Evolutionary conservation across 192 early-diverging fungal species (phyloP).

Genomic region (Dispira parvispora): DNA sequence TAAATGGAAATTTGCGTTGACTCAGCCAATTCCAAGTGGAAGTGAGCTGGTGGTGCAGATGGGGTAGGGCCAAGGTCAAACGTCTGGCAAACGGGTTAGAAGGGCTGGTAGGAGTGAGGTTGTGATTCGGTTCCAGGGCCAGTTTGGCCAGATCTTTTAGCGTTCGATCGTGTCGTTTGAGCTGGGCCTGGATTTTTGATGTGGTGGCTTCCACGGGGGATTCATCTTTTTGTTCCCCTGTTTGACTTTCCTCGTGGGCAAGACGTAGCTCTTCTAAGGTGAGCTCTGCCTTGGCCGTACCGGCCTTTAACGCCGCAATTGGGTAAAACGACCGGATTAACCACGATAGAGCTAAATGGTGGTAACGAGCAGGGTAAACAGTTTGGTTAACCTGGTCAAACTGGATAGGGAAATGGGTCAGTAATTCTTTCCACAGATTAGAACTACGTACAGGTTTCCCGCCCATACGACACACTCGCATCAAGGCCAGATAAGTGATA

Average conservation of each 20-base stretch:
- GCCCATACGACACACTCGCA: not conserved
- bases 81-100: not conserved
- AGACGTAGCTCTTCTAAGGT: not conserved
- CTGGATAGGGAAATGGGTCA: slow-evolving; percentile 5
- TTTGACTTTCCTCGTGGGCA: not conserved
- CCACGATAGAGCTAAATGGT: not conserved
- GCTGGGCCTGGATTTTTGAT: too few relatives aligned
- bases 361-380: slow-evolving; percentile 1
- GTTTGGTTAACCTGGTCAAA: not conserved
- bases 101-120: not conserved
- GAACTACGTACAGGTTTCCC: not conserved
- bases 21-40: not conserved
- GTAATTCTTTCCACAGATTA: not conserved
- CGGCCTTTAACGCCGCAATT: not conserved
- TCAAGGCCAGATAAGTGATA: slow-evolving; percentile 1
- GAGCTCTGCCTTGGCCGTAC: not conserved
- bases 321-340: slow-evolving; percentile 2
- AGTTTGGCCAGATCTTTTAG: not conserved
- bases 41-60: not conserved
- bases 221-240: not conserved
- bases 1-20: not conserved
- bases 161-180: not conserved
- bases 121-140: not conserved
- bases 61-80: not conserved
- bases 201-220: not conserved